phyloP scores from a whole-genome alignment of 106 monocot species.

The Chionographis japonica region DNA sequence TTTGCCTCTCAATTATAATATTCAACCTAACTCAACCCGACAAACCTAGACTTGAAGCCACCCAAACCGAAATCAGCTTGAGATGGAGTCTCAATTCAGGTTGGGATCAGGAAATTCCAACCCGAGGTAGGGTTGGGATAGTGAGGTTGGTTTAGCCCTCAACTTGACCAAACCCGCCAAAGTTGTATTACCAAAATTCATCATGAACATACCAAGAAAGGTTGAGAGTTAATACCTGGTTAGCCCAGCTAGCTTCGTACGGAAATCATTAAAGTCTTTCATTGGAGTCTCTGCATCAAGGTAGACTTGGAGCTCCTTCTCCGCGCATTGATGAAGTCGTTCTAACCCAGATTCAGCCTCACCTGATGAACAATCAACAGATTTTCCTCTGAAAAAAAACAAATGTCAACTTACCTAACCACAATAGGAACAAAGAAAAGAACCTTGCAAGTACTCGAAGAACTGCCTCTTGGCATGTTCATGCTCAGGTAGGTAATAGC shows the following conservation, averaged over 20 bases:
- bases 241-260: conserved; percentile 78
- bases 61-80: too few species aligned
- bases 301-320: conserved; percentile 72
- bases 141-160: too few species aligned
- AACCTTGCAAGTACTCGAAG: conserved; percentile 93
- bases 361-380: conserved; percentile 33
- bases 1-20: too few species aligned
- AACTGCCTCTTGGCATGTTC: conserved; percentile 78
- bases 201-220: neutral
- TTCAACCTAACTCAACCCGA: too few species aligned
- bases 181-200: too few species aligned
- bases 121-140: too few species aligned
- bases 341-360: conserved; percentile 92
- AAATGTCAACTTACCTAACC: neutral
- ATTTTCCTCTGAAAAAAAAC: neutral
- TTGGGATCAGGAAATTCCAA: too few species aligned
- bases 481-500: conserved; percentile 75
- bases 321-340: conserved; percentile 89
- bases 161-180: too few species aligned
- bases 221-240: conserved; percentile 51
- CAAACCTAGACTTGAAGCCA: too few species aligned
- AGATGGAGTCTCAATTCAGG: too few species aligned
- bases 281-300: conserved; percentile 57
- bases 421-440: neutral
- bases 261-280: conserved; percentile 83